These are phyloP conservation scores for Cardiospermum halicacabum DNA, from an alignment of 345 rosid genomes.

Conservation along the genomic window DNA sequence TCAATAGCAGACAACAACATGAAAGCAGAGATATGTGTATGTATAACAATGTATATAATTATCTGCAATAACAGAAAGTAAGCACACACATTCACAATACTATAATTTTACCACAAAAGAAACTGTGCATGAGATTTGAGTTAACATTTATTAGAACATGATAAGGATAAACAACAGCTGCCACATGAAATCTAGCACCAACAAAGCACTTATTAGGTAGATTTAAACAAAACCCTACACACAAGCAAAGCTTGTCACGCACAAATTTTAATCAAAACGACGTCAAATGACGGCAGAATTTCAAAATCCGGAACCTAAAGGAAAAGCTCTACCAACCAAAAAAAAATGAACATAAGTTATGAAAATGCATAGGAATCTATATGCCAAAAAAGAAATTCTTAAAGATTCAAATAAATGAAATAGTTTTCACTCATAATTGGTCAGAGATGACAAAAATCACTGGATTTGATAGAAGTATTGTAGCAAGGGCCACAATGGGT, in stretches of 20 bases:
- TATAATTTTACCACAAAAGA: too few relatives aligned
- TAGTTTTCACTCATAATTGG: neutral
- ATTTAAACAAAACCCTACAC: neutral
- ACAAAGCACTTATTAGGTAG: neutral
- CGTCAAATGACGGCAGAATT: neutral
- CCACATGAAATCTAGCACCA: slow-evolving; percentile 1
- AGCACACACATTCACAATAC: too few relatives aligned
- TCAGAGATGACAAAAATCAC: neutral
- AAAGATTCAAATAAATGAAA: neutral
- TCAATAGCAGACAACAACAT: too few relatives aligned
- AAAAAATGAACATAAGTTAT: neutral
- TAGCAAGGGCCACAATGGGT: too few relatives aligned
- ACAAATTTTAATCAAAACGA: neutral
- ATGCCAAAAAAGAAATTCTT: neutral
- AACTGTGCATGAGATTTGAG: too few relatives aligned
- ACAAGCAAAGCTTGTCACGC: neutral
- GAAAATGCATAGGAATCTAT: neutral
- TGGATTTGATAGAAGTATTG: neutral
- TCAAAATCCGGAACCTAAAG: neutral
- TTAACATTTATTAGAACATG: too few relatives aligned
- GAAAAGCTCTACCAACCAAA: neutral
- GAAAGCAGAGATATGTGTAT: too few relatives aligned
- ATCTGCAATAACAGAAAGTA: too few relatives aligned
- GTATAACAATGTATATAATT: too few relatives aligned
- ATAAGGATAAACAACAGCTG: too few relatives aligned